Evolutionary conservation across 441 rosid species (phyloP), one percentile per base, ranked within the genome.

Genomic region (Daphne laureola): DNA sequence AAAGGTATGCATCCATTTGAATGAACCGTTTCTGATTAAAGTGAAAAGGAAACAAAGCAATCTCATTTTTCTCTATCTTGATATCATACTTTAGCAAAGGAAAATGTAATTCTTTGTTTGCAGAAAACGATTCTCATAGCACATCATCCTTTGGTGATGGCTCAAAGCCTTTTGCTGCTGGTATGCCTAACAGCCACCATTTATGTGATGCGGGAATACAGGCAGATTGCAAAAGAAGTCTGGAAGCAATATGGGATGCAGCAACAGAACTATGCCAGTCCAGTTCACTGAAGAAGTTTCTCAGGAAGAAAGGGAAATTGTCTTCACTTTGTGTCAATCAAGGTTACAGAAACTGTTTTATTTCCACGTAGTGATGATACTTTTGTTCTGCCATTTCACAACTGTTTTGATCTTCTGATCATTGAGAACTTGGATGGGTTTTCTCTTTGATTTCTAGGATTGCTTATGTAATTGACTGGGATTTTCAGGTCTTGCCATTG

Each of bases 191-290:
- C 60, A 79, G 59, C 18, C 53, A 60, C 4, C 79, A 68, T 63
- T 56, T 63, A 31, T 62, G 67, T 63, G 69, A 66, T 40, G 46
- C 60, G 53, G 78, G 55, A 43, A 62, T 46, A 49, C 72, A 54
- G 38, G 84, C 62, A 59, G 74, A 71, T 46, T 67, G 73, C 48
- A 68, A 73, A 57, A 75, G 71, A 57, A 74, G 84, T 21, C 63
- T 82, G 67, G 95, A 86, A 70, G 67, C 79, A 17, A 54, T 82
- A 59, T 92, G 98, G 98, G 80, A 64, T 69, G 72, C 61, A 56
- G 86, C 87, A 41, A 73, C 62, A 16, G 82, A 82, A 45, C 66
- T 76, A 67, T 86, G 96, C 63, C 73, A 70, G 59, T 81, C 96
- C 0, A 81, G 73, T 67, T 86, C 98, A 16, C 78, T 92, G 36